Evolutionary conservation across 805 yeast species (phyloP).

Genomic region (Lachancea meyersii): DNA sequence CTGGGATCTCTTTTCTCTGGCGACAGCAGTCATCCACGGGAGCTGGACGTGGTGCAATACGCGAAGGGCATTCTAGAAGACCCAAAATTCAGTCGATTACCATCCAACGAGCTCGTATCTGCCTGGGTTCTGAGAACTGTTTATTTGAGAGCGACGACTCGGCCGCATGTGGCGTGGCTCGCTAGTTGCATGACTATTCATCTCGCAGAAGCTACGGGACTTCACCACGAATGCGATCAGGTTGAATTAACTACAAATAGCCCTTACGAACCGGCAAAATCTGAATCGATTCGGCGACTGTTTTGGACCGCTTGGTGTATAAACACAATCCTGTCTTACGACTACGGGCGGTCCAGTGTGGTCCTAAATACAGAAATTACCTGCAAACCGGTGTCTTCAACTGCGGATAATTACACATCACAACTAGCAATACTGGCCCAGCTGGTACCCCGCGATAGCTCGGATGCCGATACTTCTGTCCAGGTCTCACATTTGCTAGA

Average conservation of each 20-base stretch:
- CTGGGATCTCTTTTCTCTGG: slow-evolving; percentile 13
- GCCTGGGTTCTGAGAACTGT: slow-evolving; percentile 12
- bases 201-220: slow-evolving; percentile 11
- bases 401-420: slow-evolving; percentile 4
- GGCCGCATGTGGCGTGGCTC: slow-evolving; percentile 13
- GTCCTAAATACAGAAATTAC: slow-evolving; percentile 6
- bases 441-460: slow-evolving; percentile 7
- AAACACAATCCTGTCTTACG: slow-evolving; percentile 11
- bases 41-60: slow-evolving; percentile 12
- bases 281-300: slow-evolving; percentile 10
- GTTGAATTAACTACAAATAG: slow-evolving; percentile 4
- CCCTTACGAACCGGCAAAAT: background rate
- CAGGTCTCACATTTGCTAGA: slow-evolving; percentile 1
- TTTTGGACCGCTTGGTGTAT: slow-evolving; percentile 14
- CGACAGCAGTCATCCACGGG: slow-evolving; percentile 12
- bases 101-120: slow-evolving; percentile 10
- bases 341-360: slow-evolving; percentile 13
- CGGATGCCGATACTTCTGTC: background rate
- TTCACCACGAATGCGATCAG: slow-evolving; percentile 11
- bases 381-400: slow-evolving; percentile 7
- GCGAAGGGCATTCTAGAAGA: slow-evolving; percentile 11
- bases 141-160: slow-evolving; percentile 10
- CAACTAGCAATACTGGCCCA: slow-evolving; percentile 8
- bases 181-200: slow-evolving; percentile 12
- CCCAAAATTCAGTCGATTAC: slow-evolving; percentile 11